Percentiles rank a stretch among this genome's conserved stretches.
Evolutionary conservation across 371 early-diverging fungal species (phyloP).

Genomic region (Syncephalastrum monosporum): DNA sequence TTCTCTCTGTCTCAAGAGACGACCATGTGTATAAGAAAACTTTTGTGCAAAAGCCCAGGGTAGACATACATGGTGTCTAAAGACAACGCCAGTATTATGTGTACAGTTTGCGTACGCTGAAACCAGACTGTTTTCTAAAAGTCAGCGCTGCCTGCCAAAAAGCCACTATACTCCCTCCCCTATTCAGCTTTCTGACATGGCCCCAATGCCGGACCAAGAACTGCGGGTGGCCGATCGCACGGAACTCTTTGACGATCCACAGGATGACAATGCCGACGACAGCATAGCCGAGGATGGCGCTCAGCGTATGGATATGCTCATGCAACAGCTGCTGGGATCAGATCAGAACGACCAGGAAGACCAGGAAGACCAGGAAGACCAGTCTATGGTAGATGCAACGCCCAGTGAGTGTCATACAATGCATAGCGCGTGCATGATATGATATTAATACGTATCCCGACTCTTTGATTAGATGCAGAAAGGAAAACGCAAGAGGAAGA

Average conservation of each 20-base stretch:
- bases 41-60: too few relatives aligned
- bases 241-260: slow-evolving; percentile 26
- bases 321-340: slow-evolving; percentile 20
- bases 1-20: too few relatives aligned
- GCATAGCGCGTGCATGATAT: slow-evolving; percentile 6
- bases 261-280: slow-evolving; percentile 8
- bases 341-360: slow-evolving; percentile 5
- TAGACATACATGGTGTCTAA: too few relatives aligned
- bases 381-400: background rate
- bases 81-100: too few relatives aligned
- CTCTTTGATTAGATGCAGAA: background rate
- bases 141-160: too few relatives aligned
- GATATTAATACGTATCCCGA: background rate
- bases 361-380: slow-evolving; percentile 8
- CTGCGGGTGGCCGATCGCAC: slow-evolving; percentile 16
- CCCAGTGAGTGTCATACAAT: background rate
- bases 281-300: slow-evolving; percentile 21
- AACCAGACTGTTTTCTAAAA: too few relatives aligned
- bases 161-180: too few relatives aligned
- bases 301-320: slow-evolving; percentile 25
- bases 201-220: too few relatives aligned
- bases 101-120: too few relatives aligned
- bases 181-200: too few relatives aligned
- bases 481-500: slow-evolving; percentile 5
- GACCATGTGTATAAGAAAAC: too few relatives aligned